Percentiles rank a stretch among this genome's conserved stretches.
Conservation (phyloP, 768 basidiomycete species). For the Rhizopogon vulgaris region DNA sequence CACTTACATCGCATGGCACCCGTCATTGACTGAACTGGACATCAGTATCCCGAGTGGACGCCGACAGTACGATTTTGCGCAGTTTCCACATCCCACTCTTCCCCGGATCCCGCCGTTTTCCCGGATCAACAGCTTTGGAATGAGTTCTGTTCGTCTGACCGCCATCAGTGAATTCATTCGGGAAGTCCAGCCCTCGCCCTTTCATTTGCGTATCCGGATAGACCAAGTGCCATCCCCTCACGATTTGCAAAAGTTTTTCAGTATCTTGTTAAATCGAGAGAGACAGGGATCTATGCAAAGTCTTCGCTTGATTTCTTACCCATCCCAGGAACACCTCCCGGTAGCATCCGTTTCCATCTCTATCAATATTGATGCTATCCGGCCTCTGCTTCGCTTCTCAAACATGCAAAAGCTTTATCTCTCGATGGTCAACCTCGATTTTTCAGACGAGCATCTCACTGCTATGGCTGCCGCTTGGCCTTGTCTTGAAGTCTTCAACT, state of each 20-base stretch:
- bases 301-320: not conserved
- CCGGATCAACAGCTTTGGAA: not conserved
- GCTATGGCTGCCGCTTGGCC: not conserved
- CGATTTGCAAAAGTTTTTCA: not conserved
- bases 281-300: not conserved
- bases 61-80: not conserved
- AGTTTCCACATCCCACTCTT: not conserved
- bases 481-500: not conserved
- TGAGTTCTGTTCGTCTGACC: not conserved
- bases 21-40: not conserved
- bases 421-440: not conserved
- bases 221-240: not conserved
- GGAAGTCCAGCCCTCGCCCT: not conserved
- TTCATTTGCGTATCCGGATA: not conserved
- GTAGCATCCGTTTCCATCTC: not conserved
- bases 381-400: not conserved
- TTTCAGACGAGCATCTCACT: not conserved
- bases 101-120: not conserved
- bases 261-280: not conserved
- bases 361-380: not conserved
- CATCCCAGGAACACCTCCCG: too few species aligned
- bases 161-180: not conserved
- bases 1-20: not conserved
- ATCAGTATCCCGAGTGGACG: not conserved
- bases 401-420: not conserved